A percentile compares a stretch with the other conserved stretches of the same genome.
Evolutionary conservation across 2,329 filamentous ascomycete genomes (phyloP).

Genomic region (Fusarium miscanthi): DNA sequence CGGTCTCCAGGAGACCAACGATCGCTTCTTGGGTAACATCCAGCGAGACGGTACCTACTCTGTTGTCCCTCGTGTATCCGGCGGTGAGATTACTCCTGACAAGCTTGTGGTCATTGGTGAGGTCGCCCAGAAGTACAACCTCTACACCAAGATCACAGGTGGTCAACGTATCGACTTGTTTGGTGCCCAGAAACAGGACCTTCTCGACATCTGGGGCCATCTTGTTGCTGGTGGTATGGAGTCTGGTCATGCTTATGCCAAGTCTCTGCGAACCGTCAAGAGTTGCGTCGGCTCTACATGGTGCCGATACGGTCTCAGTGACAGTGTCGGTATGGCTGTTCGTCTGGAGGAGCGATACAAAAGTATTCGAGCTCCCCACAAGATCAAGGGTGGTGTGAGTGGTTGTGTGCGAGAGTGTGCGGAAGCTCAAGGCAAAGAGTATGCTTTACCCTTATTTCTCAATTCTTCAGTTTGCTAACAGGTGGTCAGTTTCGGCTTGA

Average conservation of each 20-base stretch:
- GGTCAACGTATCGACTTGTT: slow-evolving; percentile 95
- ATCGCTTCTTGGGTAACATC: slow-evolving; percentile 88
- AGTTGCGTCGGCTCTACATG: slow-evolving; percentile 91
- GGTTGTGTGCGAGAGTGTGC: slow-evolving; percentile 94
- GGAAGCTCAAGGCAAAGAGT: slow-evolving; percentile 93
- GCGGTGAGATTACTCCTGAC: slow-evolving; percentile 88
- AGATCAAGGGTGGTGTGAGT: slow-evolving; percentile 90
- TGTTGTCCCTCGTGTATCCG: slow-evolving; percentile 84
- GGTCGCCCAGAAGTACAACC: slow-evolving; percentile 83
- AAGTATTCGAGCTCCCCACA: slow-evolving; percentile 88
- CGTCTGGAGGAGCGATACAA: slow-evolving; percentile 91
- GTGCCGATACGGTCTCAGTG: slow-evolving; percentile 89
- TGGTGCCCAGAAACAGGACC: slow-evolving; percentile 87
- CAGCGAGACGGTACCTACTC: slow-evolving; percentile 93
- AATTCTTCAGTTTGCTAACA: slow-evolving; percentile 17
- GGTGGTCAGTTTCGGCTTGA: slow-evolving; percentile 78
- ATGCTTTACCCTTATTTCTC: slow-evolving; percentile 47
- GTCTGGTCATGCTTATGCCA: slow-evolving; percentile 90
- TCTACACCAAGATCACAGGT: slow-evolving; percentile 94
- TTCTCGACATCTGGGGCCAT: slow-evolving; percentile 83
- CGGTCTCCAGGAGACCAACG: slow-evolving; percentile 90
- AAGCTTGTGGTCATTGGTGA: slow-evolving; percentile 85
- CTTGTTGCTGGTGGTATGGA: slow-evolving; percentile 89
- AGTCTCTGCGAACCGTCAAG: slow-evolving; percentile 89
- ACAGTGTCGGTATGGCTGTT: slow-evolving; percentile 91